Conservation (phyloP, 1,139 yeast genomes). For the Magnusiomyces sp. region DNA sequence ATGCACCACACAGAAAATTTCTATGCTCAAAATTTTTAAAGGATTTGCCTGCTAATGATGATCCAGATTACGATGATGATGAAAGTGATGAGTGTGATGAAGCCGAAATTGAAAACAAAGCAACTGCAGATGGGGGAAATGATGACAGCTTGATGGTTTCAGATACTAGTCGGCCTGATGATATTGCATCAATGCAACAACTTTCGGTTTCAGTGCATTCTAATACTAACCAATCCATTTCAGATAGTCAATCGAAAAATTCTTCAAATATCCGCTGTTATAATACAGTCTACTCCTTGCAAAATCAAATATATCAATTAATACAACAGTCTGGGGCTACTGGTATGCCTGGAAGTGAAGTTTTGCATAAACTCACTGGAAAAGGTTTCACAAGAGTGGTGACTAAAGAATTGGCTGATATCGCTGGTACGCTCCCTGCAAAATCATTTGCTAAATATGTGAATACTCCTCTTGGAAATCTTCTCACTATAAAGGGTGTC, state of each 20-base stretch:
- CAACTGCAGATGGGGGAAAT: conserved; percentile 24
- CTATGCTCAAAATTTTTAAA: conserved; percentile 52
- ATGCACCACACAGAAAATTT: conserved; percentile 38
- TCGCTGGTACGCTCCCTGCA: conserved; percentile 32
- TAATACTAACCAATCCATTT: conserved; percentile 5
- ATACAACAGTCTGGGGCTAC: conserved; percentile 34
- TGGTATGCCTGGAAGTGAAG: conserved; percentile 53
- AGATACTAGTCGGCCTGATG: too few species aligned
- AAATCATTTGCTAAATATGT: conserved; percentile 18
- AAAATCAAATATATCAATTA: conserved; percentile 50
- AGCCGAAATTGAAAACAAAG: conserved; percentile 24
- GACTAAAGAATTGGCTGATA: conserved; percentile 42
- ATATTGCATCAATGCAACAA: too few species aligned
- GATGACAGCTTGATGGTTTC: conserved; percentile 17
- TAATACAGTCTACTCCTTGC: conserved; percentile 53
- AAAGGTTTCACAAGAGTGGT: conserved; percentile 43
- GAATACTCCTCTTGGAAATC: conserved; percentile 26
- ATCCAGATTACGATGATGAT: conserved; percentile 20
- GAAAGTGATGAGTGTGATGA: conserved; percentile 32
- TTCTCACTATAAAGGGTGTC: conserved; percentile 50
- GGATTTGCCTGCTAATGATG: conserved; percentile 35
- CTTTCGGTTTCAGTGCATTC: too few species aligned
- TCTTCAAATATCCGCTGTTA: neutral
- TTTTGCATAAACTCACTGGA: conserved; percentile 47
- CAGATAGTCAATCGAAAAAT: neutral